Percentiles rank a stretch among this genome's conserved stretches.
phyloP scores from a whole-genome alignment of 192 early-diverging fungal species.

The Backusella luteola region DNA sequence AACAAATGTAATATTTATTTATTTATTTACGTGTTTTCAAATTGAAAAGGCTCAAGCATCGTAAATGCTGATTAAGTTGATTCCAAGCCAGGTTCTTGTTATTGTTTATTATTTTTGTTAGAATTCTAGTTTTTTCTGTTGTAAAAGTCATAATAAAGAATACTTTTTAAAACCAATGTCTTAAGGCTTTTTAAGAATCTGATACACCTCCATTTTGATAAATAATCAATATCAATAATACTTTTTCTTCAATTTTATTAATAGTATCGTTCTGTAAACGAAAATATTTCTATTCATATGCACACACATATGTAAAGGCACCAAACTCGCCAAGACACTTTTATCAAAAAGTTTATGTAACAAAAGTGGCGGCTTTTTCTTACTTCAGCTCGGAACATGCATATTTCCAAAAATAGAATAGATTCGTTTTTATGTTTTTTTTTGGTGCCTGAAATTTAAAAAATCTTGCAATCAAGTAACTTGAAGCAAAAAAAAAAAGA shows the following conservation, averaged over 20 bases:
- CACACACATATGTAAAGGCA: background rate
- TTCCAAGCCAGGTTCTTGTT: background rate
- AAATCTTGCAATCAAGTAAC: background rate
- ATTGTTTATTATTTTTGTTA: background rate
- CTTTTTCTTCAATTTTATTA: no score
- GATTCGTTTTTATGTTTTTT: background rate
- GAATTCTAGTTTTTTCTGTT: background rate
- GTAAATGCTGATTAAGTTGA: background rate
- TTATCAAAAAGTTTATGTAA: background rate
- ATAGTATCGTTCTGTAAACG: no score
- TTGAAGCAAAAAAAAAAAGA: no score
- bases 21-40: background rate
- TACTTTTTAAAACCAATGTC: background rate
- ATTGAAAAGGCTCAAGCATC: background rate
- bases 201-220: no score
- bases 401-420: conserved; percentile 1
- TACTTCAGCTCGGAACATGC: background rate
- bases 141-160: background rate
- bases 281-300: background rate
- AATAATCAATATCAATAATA: no score
- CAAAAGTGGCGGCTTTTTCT: background rate
- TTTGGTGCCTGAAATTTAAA: background rate
- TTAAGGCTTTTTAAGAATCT: background rate
- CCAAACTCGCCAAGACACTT: background rate
- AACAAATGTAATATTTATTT: background rate